Evolutionary conservation across 139 green algal species (phyloP).

Genomic region (Edaphochlamys debaryana): DNA sequence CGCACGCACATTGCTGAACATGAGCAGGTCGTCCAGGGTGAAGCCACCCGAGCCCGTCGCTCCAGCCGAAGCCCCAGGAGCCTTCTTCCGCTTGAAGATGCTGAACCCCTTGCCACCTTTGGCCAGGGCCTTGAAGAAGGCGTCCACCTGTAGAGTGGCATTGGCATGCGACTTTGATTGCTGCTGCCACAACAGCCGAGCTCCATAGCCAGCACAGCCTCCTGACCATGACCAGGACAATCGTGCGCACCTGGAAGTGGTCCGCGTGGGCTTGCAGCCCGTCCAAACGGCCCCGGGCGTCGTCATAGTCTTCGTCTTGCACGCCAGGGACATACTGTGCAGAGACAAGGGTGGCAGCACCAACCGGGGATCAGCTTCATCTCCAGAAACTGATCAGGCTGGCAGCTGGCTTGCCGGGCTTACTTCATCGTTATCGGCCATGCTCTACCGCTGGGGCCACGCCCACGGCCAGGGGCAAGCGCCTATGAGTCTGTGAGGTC

Average conservation of each 20-base stretch:
- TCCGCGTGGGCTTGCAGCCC: slow-evolving; percentile 65
- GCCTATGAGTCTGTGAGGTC: too few species aligned
- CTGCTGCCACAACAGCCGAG: slow-evolving; percentile 2
- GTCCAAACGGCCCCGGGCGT: slow-evolving; percentile 51
- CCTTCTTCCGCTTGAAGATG: slow-evolving; percentile 61
- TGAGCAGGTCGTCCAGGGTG: slow-evolving; percentile 79
- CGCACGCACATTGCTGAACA: slow-evolving; percentile 69
- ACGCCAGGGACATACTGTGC: neutral
- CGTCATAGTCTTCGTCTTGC: slow-evolving; percentile 26
- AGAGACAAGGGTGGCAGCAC: too few species aligned
- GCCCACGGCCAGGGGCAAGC: too few species aligned
- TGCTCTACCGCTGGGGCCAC: too few species aligned
- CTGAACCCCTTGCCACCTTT: slow-evolving; percentile 66
- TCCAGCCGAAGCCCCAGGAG: slow-evolving; percentile 43
- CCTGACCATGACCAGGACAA: neutral
- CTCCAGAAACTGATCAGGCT: too few species aligned
- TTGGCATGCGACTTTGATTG: slow-evolving; percentile 2
- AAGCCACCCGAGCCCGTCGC: slow-evolving; percentile 23
- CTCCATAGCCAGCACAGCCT: neutral
- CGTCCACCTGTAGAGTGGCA: slow-evolving; percentile 69
- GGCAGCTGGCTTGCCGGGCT: too few species aligned
- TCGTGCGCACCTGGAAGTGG: slow-evolving; percentile 59
- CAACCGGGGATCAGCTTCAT: too few species aligned
- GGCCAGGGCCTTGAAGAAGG: slow-evolving; percentile 69
- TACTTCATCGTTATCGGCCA: too few species aligned